A percentile compares a stretch with the other conserved stretches of the same genome.
These are phyloP conservation scores for Ceratobasidium sp. DNA, from an alignment of 1,284 basidiomycete genomes.

Conservation along the genomic window DNA sequence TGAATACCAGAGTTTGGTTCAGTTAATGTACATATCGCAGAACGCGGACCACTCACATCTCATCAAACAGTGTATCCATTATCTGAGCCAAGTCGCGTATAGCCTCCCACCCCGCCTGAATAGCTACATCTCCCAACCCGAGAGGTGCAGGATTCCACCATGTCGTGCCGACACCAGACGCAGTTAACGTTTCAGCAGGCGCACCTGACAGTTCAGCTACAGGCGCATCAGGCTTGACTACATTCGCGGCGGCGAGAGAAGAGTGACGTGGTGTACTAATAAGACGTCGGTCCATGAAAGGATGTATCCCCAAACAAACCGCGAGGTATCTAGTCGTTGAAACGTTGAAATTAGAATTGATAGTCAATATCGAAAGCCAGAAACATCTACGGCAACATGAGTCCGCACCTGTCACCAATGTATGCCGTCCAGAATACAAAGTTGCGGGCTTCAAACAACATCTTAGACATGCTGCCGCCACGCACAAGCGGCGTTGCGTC, in stretches of 20 bases:
- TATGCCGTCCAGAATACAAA: slow-evolving; percentile 37
- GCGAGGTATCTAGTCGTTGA: background rate
- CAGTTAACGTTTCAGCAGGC: background rate
- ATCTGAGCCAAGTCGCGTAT: background rate
- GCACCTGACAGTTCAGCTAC: background rate
- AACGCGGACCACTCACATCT: background rate
- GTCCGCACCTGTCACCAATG: slow-evolving; percentile 27
- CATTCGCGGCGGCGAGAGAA: background rate
- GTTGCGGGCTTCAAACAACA: slow-evolving; percentile 36
- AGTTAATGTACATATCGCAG: background rate
- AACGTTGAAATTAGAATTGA: background rate
- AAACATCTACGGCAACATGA: no score
- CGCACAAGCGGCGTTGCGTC: slow-evolving; percentile 35
- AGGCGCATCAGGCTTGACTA: no score
- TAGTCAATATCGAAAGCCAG: background rate
- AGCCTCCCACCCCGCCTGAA: slow-evolving; percentile 6
- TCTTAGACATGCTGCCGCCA: slow-evolving; percentile 16
- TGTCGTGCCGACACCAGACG: background rate
- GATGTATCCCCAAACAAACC: slow-evolving; percentile 4
- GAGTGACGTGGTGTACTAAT: slow-evolving; percentile 13
- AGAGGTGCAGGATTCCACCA: slow-evolving; percentile 14
- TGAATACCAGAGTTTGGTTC: background rate
- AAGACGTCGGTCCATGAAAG: slow-evolving; percentile 1
- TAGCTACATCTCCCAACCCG: slow-evolving; percentile 3
- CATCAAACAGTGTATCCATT: slow-evolving; percentile 1